Base-by-base conservation (phyloP, 768 basidiomycete genomes). In the Lentinula guzmanii region DNA sequence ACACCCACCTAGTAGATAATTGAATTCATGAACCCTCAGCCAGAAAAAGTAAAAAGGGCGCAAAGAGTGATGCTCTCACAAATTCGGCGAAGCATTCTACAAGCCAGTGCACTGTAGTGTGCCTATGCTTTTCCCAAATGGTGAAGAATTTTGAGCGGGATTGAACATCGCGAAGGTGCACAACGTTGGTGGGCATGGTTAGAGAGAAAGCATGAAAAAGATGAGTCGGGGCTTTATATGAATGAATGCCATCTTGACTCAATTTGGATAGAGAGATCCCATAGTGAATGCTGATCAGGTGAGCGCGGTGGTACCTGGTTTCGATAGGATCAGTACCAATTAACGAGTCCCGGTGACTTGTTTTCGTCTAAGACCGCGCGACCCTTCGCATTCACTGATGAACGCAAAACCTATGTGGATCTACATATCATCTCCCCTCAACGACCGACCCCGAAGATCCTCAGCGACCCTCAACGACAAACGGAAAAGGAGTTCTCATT, bases 81-180 rank as follows among this genome's bases (percentile, higher is more conserved):
- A 76, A 72, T 70, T 90, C 89, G 8, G 86, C 86, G 43, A 87
- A 73, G 64, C 82, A 77, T 68, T 90, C 84, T 11, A 81, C 72
- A 1, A 82, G 58, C 79, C 82, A 79, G 62, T 86, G 87, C 5
- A 77, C 70, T 35, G 76, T 57, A 16, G 61, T 73, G 63, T 82
- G 76, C 59, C 80, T 74, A 65, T 74, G 65, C 63, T 68, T 79
- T 65, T 86, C 86, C 85, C 84, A 86, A 35, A 69, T 64, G 8
- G 68, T 66, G 66, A 85, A 75, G 58, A 78, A 66, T 33, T 69
- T 65, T 34, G 75, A 70, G 31, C 75, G 79, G 50, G 70, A 67
- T 41, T 67, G 65, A 42, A 85, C 55, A 60, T 86, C 82, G 35
- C 77, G 70, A 46, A 79, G 73, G 63, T 77, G 71, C 35, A 81